Percentiles rank a stretch among this genome's conserved stretches.
These are phyloP conservation scores for Lachnellula subtilissima DNA, from an alignment of 2,329 filamentous ascomycete genomes.

Conservation along the genomic window DNA sequence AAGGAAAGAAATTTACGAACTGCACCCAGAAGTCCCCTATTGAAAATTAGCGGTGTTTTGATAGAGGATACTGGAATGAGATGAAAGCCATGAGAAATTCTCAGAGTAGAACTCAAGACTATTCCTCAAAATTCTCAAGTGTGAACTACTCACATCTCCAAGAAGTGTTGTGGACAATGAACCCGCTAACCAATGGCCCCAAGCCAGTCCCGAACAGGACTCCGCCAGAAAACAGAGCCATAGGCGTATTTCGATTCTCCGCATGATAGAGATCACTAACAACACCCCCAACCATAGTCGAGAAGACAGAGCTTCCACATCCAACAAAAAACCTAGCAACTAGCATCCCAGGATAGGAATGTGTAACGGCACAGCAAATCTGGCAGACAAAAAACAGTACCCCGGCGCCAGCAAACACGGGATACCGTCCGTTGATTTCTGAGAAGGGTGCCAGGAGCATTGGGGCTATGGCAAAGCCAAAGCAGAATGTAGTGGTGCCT, in stretches of 20 bases:
- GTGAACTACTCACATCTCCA: constrained; percentile 55
- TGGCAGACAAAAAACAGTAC: constrained; percentile 67
- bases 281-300: constrained; percentile 88
- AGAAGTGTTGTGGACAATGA: constrained; percentile 59
- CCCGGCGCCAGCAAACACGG: constrained; percentile 73
- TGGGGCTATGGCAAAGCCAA: constrained; percentile 75
- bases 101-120: neutral
- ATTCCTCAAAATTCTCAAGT: neutral
- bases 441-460: constrained; percentile 87
- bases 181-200: constrained; percentile 67
- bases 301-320: constrained; percentile 72
- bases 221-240: constrained; percentile 79
- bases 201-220: constrained; percentile 76
- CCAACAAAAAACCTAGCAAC: constrained; percentile 72
- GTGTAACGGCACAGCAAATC: constrained; percentile 67
- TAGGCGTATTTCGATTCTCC: constrained; percentile 76
- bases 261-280: constrained; percentile 81
- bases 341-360: constrained; percentile 67
- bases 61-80: too few species aligned
- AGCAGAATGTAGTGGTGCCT: constrained; percentile 77
- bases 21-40: constrained; percentile 79
- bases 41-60: neutral
- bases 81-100: neutral
- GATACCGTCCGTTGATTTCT: constrained; percentile 81
- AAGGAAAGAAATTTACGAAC: neutral